Conservation (phyloP, 306 rosid species). For the Datisca glomerata region DNA sequence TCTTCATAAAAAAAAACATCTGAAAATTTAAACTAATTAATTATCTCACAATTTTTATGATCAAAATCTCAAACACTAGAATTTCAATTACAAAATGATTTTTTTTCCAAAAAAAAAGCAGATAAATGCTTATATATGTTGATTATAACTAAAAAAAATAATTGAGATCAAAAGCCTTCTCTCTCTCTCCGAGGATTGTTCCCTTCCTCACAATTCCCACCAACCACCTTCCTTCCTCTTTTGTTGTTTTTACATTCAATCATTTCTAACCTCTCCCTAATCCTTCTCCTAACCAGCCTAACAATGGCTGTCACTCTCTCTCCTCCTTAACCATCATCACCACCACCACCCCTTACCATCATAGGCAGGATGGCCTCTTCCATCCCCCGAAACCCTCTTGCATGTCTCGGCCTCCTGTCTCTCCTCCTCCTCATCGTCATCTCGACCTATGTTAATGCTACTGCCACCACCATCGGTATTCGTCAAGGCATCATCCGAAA, state of each 20-base stretch:
- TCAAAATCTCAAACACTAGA: no score
- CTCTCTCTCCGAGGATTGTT: slow-evolving; percentile 33
- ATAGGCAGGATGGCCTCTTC: slow-evolving; percentile 70
- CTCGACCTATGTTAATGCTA: no score
- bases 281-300: slow-evolving; percentile 23
- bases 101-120: no score
- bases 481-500: slow-evolving; percentile 42
- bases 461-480: slow-evolving; percentile 9
- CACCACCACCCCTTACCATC: slow-evolving; percentile 20
- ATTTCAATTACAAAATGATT: no score
- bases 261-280: slow-evolving; percentile 26
- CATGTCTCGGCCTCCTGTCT: slow-evolving; percentile 45
- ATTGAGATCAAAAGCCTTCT: background rate
- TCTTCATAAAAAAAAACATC: no score
- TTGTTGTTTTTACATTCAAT: slow-evolving; percentile 2
- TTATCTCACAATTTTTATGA: no score
- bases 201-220: slow-evolving; percentile 24
- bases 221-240: slow-evolving; percentile 14
- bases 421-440: slow-evolving; percentile 13
- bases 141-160: no score
- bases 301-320: slow-evolving; percentile 35
- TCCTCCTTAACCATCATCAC: slow-evolving; percentile 12
- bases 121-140: no score
- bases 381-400: slow-evolving; percentile 5
- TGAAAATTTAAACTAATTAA: no score